A percentile compares a stretch with the other conserved stretches of the same genome.
Conservation (phyloP, 1,284 basidiomycete species). For the Phenoliferia sp. region DNA sequence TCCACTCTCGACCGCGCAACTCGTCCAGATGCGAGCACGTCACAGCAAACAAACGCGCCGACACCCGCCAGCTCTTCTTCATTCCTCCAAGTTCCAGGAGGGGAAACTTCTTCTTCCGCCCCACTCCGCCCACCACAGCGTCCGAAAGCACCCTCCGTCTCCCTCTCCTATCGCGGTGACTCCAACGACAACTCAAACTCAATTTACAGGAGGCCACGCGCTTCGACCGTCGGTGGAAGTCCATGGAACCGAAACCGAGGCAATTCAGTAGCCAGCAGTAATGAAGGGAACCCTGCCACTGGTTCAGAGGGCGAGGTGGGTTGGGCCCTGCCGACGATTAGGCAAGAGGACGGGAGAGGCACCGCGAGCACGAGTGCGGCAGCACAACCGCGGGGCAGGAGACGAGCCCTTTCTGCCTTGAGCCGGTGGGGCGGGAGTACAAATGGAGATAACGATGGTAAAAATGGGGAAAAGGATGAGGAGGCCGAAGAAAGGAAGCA, state of each 20-base stretch:
- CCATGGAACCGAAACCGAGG: not conserved
- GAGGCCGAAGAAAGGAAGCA: not conserved
- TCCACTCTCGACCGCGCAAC: not conserved
- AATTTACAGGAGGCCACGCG: not conserved
- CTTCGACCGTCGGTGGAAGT: not conserved
- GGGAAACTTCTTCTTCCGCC: not conserved
- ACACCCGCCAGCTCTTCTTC: not conserved
- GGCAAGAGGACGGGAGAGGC: not conserved
- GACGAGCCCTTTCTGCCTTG: not conserved
- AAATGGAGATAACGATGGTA: too few species aligned
- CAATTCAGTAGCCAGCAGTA: not conserved
- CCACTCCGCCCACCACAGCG: not conserved
- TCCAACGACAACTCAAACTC: not conserved
- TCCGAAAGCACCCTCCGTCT: not conserved
- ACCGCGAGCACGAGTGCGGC: not conserved
- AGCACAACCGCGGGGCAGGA: not conserved
- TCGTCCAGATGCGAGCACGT: not conserved
- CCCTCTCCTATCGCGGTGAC: not conserved
- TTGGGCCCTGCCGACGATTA: not conserved
- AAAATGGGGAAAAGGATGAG: not conserved
- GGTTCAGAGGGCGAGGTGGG: not conserved
- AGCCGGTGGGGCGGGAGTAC: not conserved
- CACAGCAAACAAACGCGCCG: not conserved
- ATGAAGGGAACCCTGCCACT: not conserved
- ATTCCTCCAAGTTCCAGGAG: not conserved